Base-by-base conservation (phyloP, 345 rosid species). In the Camelina laxa region DNA sequence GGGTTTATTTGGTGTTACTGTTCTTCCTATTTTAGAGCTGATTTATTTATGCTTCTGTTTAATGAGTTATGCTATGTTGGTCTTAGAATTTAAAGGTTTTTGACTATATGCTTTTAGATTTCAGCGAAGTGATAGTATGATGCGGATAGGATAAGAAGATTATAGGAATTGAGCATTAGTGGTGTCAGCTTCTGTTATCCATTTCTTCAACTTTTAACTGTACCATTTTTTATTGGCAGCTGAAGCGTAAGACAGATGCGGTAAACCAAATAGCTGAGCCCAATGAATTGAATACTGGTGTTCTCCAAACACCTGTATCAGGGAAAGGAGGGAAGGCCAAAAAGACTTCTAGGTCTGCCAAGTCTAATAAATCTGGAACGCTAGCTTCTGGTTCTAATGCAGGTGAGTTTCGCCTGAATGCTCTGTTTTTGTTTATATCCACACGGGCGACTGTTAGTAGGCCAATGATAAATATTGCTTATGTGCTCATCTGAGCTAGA, bases 221-320 rank as follows among this genome's bases (percentile, higher is more conserved):
- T 75, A 62, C 64, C 41, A 24, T 73, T 70, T 4, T 73, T 79
- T 50, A 9, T 51, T 77, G 86, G 90, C 89, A 83, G 74, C 75
- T 89, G 66, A 92, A 92, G 91, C 82, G 92, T 80, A 92, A 89
- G 92, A 82, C 86, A 56, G 97, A 87, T 48, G 61, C 44, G 51
- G 78, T 83, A 20, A 88, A 84, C 75, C 87, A 79, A 59, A 82
- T 83, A 77, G 85, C 73, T 33, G 96, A 85, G 75, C 75, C 87
- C 17, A 76, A 73, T 58, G 96, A 86, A 67, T 79, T 85, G 84
- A 75, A 75, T 56, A 59, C 82, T 5, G 80, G 80, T 76, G 80
- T 84, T 70, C 77, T 86, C 51, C 97, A 85, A 82, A 95, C 94
- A 68, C 92, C 97, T 49, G 82, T 81, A 58, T 79, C 96, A 58